phyloP scores from a whole-genome alignment of 345 rosid species.

The Rhodamnia argentea region DNA sequence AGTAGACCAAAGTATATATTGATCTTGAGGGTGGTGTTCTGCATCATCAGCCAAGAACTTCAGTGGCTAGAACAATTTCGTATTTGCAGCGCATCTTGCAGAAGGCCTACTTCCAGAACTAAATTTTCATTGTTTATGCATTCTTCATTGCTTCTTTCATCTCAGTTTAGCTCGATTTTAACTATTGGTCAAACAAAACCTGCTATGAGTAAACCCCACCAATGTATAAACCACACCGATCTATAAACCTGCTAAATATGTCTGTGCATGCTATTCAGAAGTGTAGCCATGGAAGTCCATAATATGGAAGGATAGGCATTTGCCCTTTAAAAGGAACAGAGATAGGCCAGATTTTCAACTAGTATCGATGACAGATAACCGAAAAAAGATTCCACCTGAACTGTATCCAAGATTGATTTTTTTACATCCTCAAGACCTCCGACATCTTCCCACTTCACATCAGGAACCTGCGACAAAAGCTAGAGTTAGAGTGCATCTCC shows the following conservation, averaged over 20 bases:
- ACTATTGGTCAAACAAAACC: neutral
- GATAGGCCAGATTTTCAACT: neutral
- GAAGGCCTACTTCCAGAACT: neutral
- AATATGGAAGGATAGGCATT: neutral
- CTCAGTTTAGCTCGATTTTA: neutral
- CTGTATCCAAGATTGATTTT: slow-evolving; percentile 87
- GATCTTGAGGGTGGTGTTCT: neutral
- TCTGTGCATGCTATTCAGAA: neutral
- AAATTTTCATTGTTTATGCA: neutral
- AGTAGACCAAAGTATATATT: neutral
- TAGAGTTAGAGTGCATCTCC: neutral
- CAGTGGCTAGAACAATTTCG: neutral
- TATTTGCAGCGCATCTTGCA: neutral
- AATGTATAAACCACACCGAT: neutral
- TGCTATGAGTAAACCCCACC: neutral
- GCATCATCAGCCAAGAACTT: neutral
- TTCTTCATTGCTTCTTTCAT: neutral
- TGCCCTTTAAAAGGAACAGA: neutral
- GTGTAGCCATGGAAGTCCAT: neutral
- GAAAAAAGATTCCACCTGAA: slow-evolving; percentile 41
- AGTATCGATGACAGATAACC: neutral
- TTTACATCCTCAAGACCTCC: slow-evolving; percentile 98
- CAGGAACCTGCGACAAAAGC: slow-evolving; percentile 49
- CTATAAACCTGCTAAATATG: neutral
- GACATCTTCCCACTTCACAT: slow-evolving; percentile 97